Evolutionary conservation across 2,329 filamentous ascomycete species (phyloP), one percentile per base, ranked within the genome.

Genomic region (Neofusicoccum umdonicola): DNA sequence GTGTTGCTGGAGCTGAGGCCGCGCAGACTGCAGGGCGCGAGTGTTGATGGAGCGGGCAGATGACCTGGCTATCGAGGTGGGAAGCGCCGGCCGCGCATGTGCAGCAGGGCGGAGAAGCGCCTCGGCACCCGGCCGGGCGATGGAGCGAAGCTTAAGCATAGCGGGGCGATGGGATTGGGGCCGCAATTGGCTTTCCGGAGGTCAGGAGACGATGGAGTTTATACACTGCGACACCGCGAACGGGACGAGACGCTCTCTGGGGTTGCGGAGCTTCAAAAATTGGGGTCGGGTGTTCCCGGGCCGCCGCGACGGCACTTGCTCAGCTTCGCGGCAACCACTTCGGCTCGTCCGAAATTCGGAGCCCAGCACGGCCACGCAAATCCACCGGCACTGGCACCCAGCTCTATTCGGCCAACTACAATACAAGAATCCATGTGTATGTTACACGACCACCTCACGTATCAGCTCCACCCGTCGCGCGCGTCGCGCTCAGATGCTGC

Each of bases 111-210:
- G 72, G 66, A 74, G 62, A 58, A 72, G 69, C 67, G 71, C 73
- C 73, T 76, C 75, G 74, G 75, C 71, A 72, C 71, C 69, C 69
- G 69, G 73, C 60, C 69, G 69, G 47, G 68, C 67, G 54, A 72
- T 72, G 65, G 71, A 69, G 66, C 76, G 74, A 69, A 77, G 74
- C 76, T 63, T 63, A 9, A 63, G 62, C 62, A 64, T 64, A 52
- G 51, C 34, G 77, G 76, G 70, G 69, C 64, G 42, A 45, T 48
- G 62, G 51, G 35, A 35, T 54, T 63, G 60, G 41, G 3, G 22
- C 61, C 61, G 50, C 56, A 60, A 60, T 60, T 47, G 42, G n/a
- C 39, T 41, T 39, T 62, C 22, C 37, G n/a, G 27, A 11, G 60
- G 35, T 19, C 35, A 62, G 39, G 48, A 45, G 37, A 31, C 17